Base-by-base conservation (phyloP, 331 rosid species). In the Erythrophleum ivorense region DNA sequence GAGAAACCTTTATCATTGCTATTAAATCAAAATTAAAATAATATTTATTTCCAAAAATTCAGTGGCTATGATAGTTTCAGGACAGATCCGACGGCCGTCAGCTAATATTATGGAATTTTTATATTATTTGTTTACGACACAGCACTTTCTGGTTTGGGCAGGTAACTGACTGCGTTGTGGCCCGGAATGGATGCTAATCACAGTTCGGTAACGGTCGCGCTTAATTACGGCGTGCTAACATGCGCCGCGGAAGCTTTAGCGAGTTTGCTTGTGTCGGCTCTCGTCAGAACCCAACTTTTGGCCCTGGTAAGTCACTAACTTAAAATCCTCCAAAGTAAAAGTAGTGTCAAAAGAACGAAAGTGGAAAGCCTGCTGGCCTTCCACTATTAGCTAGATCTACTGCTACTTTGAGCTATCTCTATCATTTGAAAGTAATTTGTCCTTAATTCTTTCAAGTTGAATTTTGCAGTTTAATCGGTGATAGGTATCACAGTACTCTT, bases 141-240 rank as follows among this genome's bases (percentile, higher is more conserved):
- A 63, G 68, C n/a, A 31, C 74, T 62, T 82, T 74, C 70, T 65
- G 73, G 87, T 85, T 77, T 83, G 86, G 88, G 87, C 81, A 67
- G 82, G 80, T 70, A 34, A 33, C 73, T 70, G 78, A 19, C 11
- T 12, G 45, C 55, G 18, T 64, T 70, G 82, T 75, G 73, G 78
- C 70, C 76, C 87, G 86, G 82, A 76, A 92, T 92, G 97, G 94
- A 91, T 80, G 75, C 85, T 67, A 80, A 85, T 36, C 73, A 81
- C 49, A 78, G 82, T 76, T 83, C 85, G 53, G 84, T 71, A 86
- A 90, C 78, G 63, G 88, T 80, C 55, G 73, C 84, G 86, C 84
- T 86, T 77, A 63, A 68, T 83, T 52, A 68, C 73, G 90, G 90
- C 82, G 88, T 92, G 85, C 88, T 89, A 64, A 79, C 88, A 76